A percentile compares a stretch with the other conserved stretches of the same genome.
Evolutionary conservation across 345 rosid genomes (phyloP).

Genomic region (Camelina neglecta): DNA sequence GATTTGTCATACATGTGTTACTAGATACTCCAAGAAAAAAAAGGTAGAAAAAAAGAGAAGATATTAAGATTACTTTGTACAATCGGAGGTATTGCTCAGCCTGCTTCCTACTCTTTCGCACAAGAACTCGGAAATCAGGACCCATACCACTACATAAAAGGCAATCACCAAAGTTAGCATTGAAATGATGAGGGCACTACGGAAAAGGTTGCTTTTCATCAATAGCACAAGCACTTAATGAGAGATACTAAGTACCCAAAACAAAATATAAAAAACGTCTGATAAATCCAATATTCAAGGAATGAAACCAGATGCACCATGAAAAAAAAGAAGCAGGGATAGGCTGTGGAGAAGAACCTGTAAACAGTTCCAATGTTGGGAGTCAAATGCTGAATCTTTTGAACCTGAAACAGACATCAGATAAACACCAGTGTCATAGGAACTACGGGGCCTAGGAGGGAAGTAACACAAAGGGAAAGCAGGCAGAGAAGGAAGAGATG

Average conservation of each 20-base stretch:
- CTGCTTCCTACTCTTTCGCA: conserved; percentile 95
- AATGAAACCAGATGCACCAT: background rate
- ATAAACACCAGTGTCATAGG: background rate
- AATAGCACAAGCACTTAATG: background rate
- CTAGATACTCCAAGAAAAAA: background rate
- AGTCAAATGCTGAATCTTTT: conserved; percentile 85
- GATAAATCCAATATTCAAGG: background rate
- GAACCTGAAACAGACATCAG: conserved; percentile 62
- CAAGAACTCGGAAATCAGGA: conserved; percentile 93
- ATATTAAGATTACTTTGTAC: conserved; percentile 59
- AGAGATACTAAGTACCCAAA: conserved; percentile 14
- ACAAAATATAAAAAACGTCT: background rate
- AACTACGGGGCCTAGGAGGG: background rate
- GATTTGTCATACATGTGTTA: background rate
- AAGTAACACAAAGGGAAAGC: background rate
- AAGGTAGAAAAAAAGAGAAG: background rate
- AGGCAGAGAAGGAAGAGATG: background rate
- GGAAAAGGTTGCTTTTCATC: background rate
- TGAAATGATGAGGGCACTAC: background rate
- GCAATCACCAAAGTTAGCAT: conserved; percentile 16
- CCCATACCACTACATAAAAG: conserved; percentile 85
- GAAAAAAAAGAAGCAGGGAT: background rate
- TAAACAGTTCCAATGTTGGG: conserved; percentile 96
- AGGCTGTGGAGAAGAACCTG: conserved; percentile 58
- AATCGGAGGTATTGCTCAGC: conserved; percentile 81